Conservation (phyloP, 768 basidiomycete genomes). For the Collybia sp. region DNA sequence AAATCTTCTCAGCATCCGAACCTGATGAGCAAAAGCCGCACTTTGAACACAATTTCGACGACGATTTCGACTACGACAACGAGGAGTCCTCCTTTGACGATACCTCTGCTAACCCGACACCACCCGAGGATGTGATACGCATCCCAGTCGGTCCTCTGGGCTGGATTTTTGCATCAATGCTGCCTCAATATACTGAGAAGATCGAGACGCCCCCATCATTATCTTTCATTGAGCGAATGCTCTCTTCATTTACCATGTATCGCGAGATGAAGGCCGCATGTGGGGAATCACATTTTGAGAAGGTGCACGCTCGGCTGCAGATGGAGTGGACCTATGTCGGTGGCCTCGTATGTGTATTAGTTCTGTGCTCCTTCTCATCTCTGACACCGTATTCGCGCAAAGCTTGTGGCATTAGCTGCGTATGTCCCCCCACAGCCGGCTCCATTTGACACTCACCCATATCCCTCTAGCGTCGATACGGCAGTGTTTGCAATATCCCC, state of each 20-base stretch:
- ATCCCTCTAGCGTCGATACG: constrained; percentile 34
- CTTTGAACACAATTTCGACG: too few species aligned
- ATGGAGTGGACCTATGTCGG: constrained; percentile 65
- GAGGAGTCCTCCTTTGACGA: constrained; percentile 11
- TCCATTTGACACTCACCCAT: not conserved
- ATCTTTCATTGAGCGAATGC: constrained; percentile 26
- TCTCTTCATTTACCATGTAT: constrained; percentile 55
- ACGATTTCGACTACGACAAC: constrained; percentile 16
- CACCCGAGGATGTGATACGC: not conserved
- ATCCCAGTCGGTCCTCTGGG: constrained; percentile 1
- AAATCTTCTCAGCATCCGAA: constrained; percentile 17
- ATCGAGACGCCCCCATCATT: constrained; percentile 23
- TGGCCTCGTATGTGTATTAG: constrained; percentile 53
- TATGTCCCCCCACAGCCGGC: constrained; percentile 18
- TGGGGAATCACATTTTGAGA: constrained; percentile 45
- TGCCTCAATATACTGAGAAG: constrained; percentile 41
- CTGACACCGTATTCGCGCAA: not conserved
- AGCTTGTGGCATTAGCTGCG: constrained; percentile 63
- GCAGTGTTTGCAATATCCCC: constrained; percentile 62
- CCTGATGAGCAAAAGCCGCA: constrained; percentile 13
- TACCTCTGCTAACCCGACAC: not conserved
- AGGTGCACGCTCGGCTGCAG: constrained; percentile 40
- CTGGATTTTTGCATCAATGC: constrained; percentile 11
- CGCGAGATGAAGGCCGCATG: constrained; percentile 44
- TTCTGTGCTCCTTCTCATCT: not conserved